phyloP scores from a whole-genome alignment of 2,329 filamentous ascomycete species.

The Trematosphaeria pertusa region DNA sequence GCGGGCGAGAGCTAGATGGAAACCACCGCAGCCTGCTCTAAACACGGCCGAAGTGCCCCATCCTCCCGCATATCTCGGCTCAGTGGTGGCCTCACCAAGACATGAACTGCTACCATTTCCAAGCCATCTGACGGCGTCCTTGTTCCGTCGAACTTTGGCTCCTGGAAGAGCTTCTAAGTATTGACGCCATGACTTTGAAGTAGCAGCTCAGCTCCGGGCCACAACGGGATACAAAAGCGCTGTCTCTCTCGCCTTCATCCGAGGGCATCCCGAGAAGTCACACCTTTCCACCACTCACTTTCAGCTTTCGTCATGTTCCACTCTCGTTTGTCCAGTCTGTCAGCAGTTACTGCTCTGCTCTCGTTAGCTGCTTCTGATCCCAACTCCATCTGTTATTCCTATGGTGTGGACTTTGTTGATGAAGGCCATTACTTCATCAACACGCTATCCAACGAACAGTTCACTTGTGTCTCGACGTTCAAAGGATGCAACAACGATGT shows the following conservation, averaged over 20 bases:
- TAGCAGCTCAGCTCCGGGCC: conserved; percentile 11
- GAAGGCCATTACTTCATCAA: conserved; percentile 56
- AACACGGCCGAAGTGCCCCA: conserved; percentile 19
- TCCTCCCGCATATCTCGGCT: conserved; percentile 26
- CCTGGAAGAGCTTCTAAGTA: conserved; percentile 14
- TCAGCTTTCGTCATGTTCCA: conserved; percentile 27
- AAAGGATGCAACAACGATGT: conserved; percentile 51
- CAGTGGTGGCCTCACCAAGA: conserved; percentile 19
- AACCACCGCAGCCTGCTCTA: conserved; percentile 21
- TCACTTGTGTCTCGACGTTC: conserved; percentile 55
- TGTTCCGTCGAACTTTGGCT: conserved; percentile 16
- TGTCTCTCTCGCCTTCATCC: background rate
- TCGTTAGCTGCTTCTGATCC: conserved; percentile 30
- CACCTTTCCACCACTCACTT: conserved; percentile 3
- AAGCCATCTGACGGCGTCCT: conserved; percentile 22
- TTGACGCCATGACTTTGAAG: conserved; percentile 16
- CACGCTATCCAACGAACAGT: conserved; percentile 48
- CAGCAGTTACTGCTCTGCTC: conserved; percentile 31
- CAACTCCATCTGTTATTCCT: conserved; percentile 43
- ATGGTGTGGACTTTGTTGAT: conserved; percentile 53
- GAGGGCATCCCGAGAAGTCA: background rate
- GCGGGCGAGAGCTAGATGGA: conserved; percentile 18
- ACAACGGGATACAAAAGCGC: conserved; percentile 18
- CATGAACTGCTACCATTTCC: conserved; percentile 19
- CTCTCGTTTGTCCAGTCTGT: conserved; percentile 32